Conservation (phyloP, 2,329 filamentous ascomycete species). For the Phaeophleospora eucalypticola region DNA sequence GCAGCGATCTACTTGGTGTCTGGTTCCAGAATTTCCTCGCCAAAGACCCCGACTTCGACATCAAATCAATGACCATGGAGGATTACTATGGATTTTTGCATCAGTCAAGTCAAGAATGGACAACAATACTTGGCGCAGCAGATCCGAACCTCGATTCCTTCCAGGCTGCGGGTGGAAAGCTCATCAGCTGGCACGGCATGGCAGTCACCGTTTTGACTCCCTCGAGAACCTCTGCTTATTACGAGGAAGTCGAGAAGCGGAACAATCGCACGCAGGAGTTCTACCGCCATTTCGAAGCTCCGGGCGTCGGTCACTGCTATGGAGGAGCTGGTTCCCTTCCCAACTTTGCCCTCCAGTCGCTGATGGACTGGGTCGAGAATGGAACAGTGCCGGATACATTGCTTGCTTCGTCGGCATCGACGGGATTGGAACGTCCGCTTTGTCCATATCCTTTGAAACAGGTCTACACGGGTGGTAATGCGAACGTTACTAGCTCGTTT, state of each 20-base stretch:
- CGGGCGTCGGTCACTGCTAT: constrained; percentile 36
- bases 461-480: neutral
- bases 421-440: neutral
- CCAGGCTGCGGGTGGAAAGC: constrained; percentile 35
- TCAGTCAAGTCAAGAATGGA: constrained; percentile 23
- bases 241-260: constrained; percentile 28
- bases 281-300: constrained; percentile 37
- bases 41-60: constrained; percentile 1
- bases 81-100: constrained; percentile 2
- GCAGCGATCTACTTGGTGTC: neutral
- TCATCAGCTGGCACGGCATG: constrained; percentile 42
- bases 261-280: constrained; percentile 29
- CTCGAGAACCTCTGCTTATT: constrained; percentile 36
- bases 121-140: constrained; percentile 33
- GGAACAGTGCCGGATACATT: constrained; percentile 22
- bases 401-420: neutral
- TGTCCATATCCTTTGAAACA: constrained; percentile 1
- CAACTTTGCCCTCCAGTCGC: constrained; percentile 10
- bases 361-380: constrained; percentile 30
- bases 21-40: constrained; percentile 1
- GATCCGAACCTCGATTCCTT: constrained; percentile 38
- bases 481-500: neutral
- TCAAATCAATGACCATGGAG: neutral
- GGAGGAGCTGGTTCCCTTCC: constrained; percentile 30
- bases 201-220: constrained; percentile 36